Evolutionary conservation across 1,139 yeast genomes (phyloP).

Genomic region (Sugiyamaella sp.): DNA sequence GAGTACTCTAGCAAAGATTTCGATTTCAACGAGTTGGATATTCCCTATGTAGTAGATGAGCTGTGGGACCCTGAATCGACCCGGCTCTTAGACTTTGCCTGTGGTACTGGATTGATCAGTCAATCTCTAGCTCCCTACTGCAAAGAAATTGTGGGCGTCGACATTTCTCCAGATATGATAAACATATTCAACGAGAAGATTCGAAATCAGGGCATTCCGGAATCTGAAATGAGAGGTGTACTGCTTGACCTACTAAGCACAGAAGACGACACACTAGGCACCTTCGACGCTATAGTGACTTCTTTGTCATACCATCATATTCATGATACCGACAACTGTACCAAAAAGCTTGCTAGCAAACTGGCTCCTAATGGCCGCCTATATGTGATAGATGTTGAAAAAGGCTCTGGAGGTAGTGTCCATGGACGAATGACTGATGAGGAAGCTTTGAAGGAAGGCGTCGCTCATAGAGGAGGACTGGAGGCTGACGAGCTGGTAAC

Average conservation of each 20-base stretch:
- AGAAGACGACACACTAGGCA: conserved; percentile 19
- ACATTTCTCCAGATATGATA: conserved; percentile 37
- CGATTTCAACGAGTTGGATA: conserved; percentile 18
- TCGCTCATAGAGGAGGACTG: conserved; percentile 32
- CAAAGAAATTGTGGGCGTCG: conserved; percentile 37
- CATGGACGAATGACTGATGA: conserved; percentile 24
- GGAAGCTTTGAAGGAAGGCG: conserved; percentile 28
- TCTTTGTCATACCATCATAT: conserved; percentile 40
- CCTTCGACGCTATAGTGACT: conserved; percentile 36
- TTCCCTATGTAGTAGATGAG: conserved; percentile 15
- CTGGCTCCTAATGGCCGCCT: conserved; percentile 35
- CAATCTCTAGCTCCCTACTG: conserved; percentile 35
- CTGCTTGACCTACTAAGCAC: conserved; percentile 28
- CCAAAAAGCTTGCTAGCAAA: conserved; percentile 27
- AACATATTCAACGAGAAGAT: conserved; percentile 33
- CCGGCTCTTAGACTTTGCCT: conserved; percentile 39
- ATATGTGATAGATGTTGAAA: conserved; percentile 34
- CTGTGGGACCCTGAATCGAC: conserved; percentile 32
- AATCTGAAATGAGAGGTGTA: conserved; percentile 31
- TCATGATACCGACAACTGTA: conserved; percentile 32
- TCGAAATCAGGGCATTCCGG: conserved; percentile 32
- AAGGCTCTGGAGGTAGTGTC: conserved; percentile 22
- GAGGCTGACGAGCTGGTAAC: conserved; percentile 22
- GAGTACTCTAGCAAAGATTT: conserved; percentile 14
- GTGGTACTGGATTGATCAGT: conserved; percentile 39